Evolutionary conservation across 805 yeast species (phyloP).

Genomic region (Scheffersomyces lignosus): DNA sequence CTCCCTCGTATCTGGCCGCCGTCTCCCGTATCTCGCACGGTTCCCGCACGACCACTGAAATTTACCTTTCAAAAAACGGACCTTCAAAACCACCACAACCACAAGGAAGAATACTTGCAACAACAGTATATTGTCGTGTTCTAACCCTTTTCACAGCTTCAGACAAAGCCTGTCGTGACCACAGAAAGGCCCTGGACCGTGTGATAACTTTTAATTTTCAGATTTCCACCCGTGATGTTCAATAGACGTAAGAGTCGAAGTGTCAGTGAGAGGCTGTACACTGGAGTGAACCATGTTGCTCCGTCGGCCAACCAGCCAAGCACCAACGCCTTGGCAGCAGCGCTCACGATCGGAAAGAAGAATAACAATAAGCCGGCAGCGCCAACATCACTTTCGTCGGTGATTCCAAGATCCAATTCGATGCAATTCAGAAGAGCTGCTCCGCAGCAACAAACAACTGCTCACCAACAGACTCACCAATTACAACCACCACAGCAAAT

Average conservation of each 20-base stretch:
- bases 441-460: neutral
- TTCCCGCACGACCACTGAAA: too few species aligned
- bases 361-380: slow-evolving; percentile 12
- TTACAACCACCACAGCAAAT: too few species aligned
- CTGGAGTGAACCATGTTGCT: slow-evolving; percentile 41
- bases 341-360: slow-evolving; percentile 40
- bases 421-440: slow-evolving; percentile 13
- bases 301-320: slow-evolving; percentile 36
- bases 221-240: slow-evolving; percentile 15
- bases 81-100: too few species aligned
- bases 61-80: too few species aligned
- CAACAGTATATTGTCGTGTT: too few species aligned
- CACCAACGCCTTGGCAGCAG: slow-evolving; percentile 44
- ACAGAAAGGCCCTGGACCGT: too few species aligned
- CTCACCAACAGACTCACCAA: neutral
- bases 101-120: too few species aligned
- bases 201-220: too few species aligned
- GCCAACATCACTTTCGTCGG: slow-evolving; percentile 3
- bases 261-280: slow-evolving; percentile 35
- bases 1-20: too few species aligned
- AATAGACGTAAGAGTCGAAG: slow-evolving; percentile 33
- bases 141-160: too few species aligned
- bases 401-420: slow-evolving; percentile 9
- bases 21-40: too few species aligned
- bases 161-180: too few species aligned